phyloP scores from a whole-genome alignment of 768 basidiomycete species.

The Aureoboletus auriporus region DNA sequence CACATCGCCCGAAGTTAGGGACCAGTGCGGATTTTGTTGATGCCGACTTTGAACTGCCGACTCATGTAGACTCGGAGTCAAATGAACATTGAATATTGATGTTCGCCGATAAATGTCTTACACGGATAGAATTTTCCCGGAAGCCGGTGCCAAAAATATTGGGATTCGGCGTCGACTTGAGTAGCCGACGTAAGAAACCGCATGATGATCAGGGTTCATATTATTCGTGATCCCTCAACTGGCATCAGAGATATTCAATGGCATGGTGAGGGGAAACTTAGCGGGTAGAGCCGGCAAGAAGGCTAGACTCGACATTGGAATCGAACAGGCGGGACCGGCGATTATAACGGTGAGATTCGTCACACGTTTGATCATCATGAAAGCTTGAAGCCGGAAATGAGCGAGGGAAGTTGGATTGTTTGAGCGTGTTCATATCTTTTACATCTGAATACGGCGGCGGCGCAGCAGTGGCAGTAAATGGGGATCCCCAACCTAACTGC shows the following conservation, averaged over 20 bases:
- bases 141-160: neutral
- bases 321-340: conserved; percentile 6
- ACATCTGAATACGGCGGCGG: no score
- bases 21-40: conserved; percentile 4
- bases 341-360: neutral
- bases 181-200: conserved; percentile 2
- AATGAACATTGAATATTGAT: neutral
- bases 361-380: conserved; percentile 1
- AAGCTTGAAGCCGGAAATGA: conserved; percentile 6
- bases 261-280: no score
- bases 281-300: neutral
- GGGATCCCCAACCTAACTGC: conserved; percentile 5
- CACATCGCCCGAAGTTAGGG: conserved; percentile 7
- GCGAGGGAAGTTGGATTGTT: neutral
- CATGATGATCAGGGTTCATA: neutral
- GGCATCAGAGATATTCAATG: no score
- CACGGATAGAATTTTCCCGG: neutral
- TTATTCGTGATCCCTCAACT: no score
- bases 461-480: no score
- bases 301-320: neutral
- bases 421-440: no score
- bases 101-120: neutral
- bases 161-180: conserved; percentile 4
- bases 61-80: neutral
- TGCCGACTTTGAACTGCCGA: conserved; percentile 15